Percentiles rank a stretch among this genome's conserved stretches.
phyloP scores from a whole-genome alignment of 2,329 filamentous ascomycete genomes.

The Stachybotrys elegans region DNA sequence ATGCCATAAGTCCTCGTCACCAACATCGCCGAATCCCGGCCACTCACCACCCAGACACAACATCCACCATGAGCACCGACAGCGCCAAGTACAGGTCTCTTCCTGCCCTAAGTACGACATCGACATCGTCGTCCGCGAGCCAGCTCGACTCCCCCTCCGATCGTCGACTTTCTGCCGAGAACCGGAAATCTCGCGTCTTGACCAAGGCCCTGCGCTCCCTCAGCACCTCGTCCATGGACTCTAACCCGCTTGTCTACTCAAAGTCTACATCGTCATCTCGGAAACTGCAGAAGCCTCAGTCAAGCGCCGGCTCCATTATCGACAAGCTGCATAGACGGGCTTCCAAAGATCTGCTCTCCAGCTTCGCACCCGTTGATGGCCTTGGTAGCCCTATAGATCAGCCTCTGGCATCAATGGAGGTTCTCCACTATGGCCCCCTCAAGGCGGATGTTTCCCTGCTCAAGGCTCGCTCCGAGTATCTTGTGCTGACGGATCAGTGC shows the following conservation, averaged over 20 bases:
- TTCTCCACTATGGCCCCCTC: conserved; percentile 40
- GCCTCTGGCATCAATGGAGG: conserved; percentile 30
- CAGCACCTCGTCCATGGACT: conserved; percentile 35
- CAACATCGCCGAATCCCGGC: too few species aligned
- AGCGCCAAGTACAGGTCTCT: neutral
- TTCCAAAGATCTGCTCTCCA: conserved; percentile 29
- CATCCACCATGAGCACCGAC: neutral
- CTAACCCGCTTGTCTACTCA: conserved; percentile 25
- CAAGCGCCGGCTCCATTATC: conserved; percentile 34
- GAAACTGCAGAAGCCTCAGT: conserved; percentile 31
- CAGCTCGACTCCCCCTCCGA: neutral
- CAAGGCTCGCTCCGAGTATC: conserved; percentile 43
- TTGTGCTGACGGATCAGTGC: conserved; percentile 47
- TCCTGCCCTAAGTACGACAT: neutral
- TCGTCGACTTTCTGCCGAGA: conserved; percentile 12
- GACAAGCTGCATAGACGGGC: conserved; percentile 35
- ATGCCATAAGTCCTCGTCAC: too few species aligned
- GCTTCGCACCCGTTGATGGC: conserved; percentile 23
- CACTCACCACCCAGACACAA: too few species aligned
- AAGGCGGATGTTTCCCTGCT: conserved; percentile 45
- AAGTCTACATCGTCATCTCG: conserved; percentile 26
- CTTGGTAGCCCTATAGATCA: conserved; percentile 22
- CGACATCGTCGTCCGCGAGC: neutral
- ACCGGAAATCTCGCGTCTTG: conserved; percentile 29
- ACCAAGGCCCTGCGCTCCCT: conserved; percentile 33